A percentile compares a stretch with the other conserved stretches of the same genome.
Conservation (phyloP, 2,329 filamentous ascomycete species). For the Aspergillus unguis region DNA sequence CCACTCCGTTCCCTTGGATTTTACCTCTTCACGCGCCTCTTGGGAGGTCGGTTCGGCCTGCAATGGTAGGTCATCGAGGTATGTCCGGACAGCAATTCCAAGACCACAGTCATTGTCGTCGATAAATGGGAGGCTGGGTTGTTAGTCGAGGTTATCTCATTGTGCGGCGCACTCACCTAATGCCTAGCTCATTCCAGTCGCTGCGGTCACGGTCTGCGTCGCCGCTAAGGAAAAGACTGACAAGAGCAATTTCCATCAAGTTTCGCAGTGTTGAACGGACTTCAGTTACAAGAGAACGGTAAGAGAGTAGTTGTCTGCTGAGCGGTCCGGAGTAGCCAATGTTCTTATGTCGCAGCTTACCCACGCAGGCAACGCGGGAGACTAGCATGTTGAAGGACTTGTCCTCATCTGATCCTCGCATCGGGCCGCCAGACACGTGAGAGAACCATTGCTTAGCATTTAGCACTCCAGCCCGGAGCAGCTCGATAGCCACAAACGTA, state of each 20-base stretch:
- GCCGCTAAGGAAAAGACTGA: slow-evolving; percentile 74
- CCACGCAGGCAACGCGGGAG: slow-evolving; percentile 78
- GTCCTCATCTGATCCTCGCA: slow-evolving; percentile 67
- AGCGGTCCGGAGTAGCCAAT: slow-evolving; percentile 94
- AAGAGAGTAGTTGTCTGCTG: slow-evolving; percentile 82
- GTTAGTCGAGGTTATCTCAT: slow-evolving; percentile 5
- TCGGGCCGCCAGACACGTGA: slow-evolving; percentile 56
- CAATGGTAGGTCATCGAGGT: slow-evolving; percentile 53
- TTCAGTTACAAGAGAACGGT: slow-evolving; percentile 76
- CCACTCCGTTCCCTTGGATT: slow-evolving; percentile 55
- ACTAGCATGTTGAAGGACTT: slow-evolving; percentile 76
- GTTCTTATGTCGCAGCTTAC: slow-evolving; percentile 74
- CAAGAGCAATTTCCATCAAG: slow-evolving; percentile 76
- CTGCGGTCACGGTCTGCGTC: slow-evolving; percentile 69
- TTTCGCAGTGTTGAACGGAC: slow-evolving; percentile 78
- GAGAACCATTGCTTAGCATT: slow-evolving; percentile 65
- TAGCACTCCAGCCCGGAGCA: slow-evolving; percentile 74
- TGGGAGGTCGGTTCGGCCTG: slow-evolving; percentile 53
- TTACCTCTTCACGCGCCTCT: slow-evolving; percentile 49
- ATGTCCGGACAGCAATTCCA: slow-evolving; percentile 48
- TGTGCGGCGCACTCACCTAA: slow-evolving; percentile 55
- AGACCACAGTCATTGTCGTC: slow-evolving; percentile 46
- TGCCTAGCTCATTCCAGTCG: slow-evolving; percentile 66
- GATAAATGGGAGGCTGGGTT: slow-evolving; percentile 42
- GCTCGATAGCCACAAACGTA: slow-evolving; percentile 77